Evolutionary conservation across 768 basidiomycete genomes (phyloP), one percentile per base, ranked within the genome.

Genomic region (Tylopilus balloui): DNA sequence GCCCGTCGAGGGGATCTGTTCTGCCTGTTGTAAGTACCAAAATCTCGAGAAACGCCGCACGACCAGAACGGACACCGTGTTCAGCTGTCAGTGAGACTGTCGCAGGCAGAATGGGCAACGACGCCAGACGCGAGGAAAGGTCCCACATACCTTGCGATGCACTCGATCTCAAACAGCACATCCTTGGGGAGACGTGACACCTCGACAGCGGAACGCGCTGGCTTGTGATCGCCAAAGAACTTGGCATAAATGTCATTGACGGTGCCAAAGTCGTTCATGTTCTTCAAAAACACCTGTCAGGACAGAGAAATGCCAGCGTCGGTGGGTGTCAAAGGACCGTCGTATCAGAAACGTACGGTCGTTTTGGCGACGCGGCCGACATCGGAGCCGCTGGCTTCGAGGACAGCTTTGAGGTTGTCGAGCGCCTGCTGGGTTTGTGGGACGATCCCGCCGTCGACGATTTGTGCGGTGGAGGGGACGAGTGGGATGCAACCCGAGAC

Each of bases 161-260:
- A 84, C 69, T 98, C 95, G 47, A 98, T 80, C 76, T 98, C 95
- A 43, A 96, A 83, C 29, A 94, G 74, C 9, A 91, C 94, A 60
- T 92, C 89, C 66, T 86, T 90, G 10, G 95, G 95, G 45, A 98
- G 77, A 38, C 91, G 76, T 28, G 86, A 74, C 27, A 92, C 91
- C 72, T 97, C 92, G 45, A 99, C 90, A 27, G 88, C 83, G 25
- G 92, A 92, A 53, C 96, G 77, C 4, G 96, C 93, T 40, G 96
- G 95, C 69, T 89, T 93, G 72, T 94, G 89, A 27, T 80, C 77
- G 10, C 89, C 92, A 64, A 98, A 97, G 70, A 89, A 86, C 47
- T 79, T 73, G 29, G 79, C 79, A 66, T 96, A 98, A 53, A 92
- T 74, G 14, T 69, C 78, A 67, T 97, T 97, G 60, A 96, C 81